Conservation (phyloP, 768 basidiomycete genomes). For the Termitomyces sp. region DNA sequence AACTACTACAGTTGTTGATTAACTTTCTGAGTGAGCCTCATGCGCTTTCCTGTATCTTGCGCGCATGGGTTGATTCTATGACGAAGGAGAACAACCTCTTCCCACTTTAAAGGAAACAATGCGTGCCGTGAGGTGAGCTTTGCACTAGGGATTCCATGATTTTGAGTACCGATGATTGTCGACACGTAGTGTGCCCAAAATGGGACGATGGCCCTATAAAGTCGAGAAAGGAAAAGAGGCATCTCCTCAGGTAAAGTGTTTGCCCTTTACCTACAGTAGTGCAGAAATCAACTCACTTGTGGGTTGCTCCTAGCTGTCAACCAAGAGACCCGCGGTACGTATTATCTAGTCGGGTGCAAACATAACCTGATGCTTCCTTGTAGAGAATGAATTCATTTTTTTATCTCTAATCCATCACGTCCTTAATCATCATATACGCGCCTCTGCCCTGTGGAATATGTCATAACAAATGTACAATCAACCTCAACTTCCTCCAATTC, state of each 20-base stretch:
- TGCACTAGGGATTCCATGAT: not conserved
- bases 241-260: not conserved
- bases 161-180: not conserved
- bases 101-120: constrained; percentile 3
- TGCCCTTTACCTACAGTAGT: not conserved
- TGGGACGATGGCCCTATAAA: not conserved
- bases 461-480: too few species aligned
- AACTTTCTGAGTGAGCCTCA: not conserved
- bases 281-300: not conserved
- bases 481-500: too few species aligned
- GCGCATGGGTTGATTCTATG: not conserved
- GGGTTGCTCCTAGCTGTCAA: not conserved
- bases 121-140: not conserved
- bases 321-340: not conserved
- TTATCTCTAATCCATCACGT: not conserved
- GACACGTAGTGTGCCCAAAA: not conserved
- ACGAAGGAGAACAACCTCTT: not conserved
- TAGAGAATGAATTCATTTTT: constrained; percentile 4
- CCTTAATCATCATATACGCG: too few species aligned
- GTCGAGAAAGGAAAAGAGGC: not conserved
- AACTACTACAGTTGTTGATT: not conserved
- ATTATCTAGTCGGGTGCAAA: too few species aligned
- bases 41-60: not conserved
- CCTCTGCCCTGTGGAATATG: too few species aligned
- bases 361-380: too few species aligned